Base-by-base conservation (phyloP, 2,329 filamentous ascomycete species). In the Aspergillus luchuensis region DNA sequence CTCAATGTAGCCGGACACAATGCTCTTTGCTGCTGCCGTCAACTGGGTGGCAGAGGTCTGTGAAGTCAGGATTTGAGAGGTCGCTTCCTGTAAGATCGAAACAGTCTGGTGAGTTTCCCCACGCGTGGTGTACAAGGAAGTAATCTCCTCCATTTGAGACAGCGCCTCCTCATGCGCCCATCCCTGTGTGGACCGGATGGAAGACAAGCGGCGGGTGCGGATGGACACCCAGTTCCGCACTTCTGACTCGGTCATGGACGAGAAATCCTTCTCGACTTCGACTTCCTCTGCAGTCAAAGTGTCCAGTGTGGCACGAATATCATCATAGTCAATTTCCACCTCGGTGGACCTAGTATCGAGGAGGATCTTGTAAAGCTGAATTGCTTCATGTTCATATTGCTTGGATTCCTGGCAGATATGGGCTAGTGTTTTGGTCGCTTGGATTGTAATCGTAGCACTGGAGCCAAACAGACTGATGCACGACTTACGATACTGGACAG, bases 101-200 rank as follows among this genome's bases (percentile, higher is more conserved):
- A 68, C 49, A 2, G 74, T 70, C 2, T 64, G 54, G 28, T 76
- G 67, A 0, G 59, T 68, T 48, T 78, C 69, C 5, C 69, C 67
- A 36, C 72, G 73, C 59, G 73, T 71, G 53, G 62, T 66, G 55
- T 77, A 71, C 43, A 79, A 68, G 4, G 61, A 66, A 3, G 75
- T 68, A 2, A 79, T 63, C 61, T 78, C 73, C 19, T 73, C 67
- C 61, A 79, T 65, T 57, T 76, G 69, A 2, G 72, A 69, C 4
- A 80, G 64, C 1, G 74, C 72, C 61, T 74, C 71, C 60, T 77
- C 73, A 41, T 79, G 75, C 3, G 75, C 74, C 72, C 75, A 79
- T 7, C 74, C 74, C 28, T 78, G 66, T 2, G 61, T 68, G 33
- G 73, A 61, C 5, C 72, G 75, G 1, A 71, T 57, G 8, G 65